Percentiles rank a stretch among this genome's conserved stretches.
Evolutionary conservation across 129 eudicot genomes (phyloP).

Genomic region (Helianthus annuus): HanXRQr2.0-SUNRISE NC_035446.2:125857219-125857718

Average conservation of each 20-base stretch:
- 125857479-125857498: constrained; percentile 62
- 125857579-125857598: background rate
- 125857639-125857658: background rate
- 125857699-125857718: background rate
- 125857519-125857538: constrained; percentile 85
- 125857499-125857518: constrained; percentile 83
- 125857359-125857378: constrained; percentile 78
- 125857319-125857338: constrained; percentile 64
- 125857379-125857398: constrained; percentile 83
- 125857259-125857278: background rate
- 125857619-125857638: background rate
- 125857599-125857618: background rate
- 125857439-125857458: constrained; percentile 73
- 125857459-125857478: constrained; percentile 44
- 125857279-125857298: background rate
- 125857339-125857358: constrained; percentile 83
- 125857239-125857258: background rate
- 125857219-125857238: background rate
- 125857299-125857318: constrained; percentile 6
- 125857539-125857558: constrained; percentile 35
- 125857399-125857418: constrained; percentile 85
- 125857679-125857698: background rate
- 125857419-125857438: constrained; percentile 64
- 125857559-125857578: background rate
- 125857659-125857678: background rate